Evolutionary conservation across 1,139 yeast species (phyloP), one percentile per base, ranked within the genome.

Genomic region (Zhuliangozyma parablackwelliae): DNA sequence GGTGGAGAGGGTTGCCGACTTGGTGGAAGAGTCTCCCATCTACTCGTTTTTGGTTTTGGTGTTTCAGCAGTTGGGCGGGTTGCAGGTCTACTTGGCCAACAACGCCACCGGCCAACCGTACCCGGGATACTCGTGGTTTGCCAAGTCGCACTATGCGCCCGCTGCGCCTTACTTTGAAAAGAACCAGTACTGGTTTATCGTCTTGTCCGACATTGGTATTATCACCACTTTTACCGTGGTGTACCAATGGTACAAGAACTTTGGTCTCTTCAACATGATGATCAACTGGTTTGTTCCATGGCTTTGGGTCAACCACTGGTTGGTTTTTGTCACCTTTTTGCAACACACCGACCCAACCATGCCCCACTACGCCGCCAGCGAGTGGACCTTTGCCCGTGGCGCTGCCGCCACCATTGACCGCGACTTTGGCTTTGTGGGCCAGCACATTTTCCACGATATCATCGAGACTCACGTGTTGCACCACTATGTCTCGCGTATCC

Each of bases 391-490:
- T 59, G 92, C 94, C 42, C 75, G 89, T 53, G 95, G 95, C 50
- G 95, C 95, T 23, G 89, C 92, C 40, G 82, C 90, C 44, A 86
- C 95, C 42, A 80, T 86, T 49, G 95, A 86, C 63, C 77, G 95
- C 57, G 79, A 85, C 52, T 83, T 82, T 60, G 92, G 94, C 21
- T 83, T 86, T 53, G 67, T 86, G 46, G 96, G 95, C 39, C 78
- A 77, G 57, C 79, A 78, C 66, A 72, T 85, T 50, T 83, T 86
- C 78, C 96, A 86, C 61, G 95, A 85, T 57, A 86, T 86, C 53
- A 84, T 86, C 52, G 95, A 87, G 70, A 86, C 95, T 40, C 96
- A 86, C 56, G 95, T 86, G 37, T 74, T 83, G 54, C 96, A 86
- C 65, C 96, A 86, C 63, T 85, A 78, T 60, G 83, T 82, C 39